Percentiles rank a stretch among this genome's conserved stretches.
Conservation (phyloP, 83 land plant species). For the Picea abies region DNA sequence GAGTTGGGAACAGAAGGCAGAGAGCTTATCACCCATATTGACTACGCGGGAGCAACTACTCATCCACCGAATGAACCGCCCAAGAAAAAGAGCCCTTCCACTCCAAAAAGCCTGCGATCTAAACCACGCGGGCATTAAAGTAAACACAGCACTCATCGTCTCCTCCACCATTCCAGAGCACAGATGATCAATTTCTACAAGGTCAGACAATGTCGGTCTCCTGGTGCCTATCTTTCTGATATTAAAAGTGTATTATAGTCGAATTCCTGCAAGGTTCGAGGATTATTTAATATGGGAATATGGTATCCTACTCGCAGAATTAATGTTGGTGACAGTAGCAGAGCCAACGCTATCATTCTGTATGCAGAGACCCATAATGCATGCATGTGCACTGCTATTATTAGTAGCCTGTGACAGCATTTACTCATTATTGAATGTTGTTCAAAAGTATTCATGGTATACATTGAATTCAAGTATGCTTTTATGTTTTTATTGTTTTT, state of each 20-base stretch:
- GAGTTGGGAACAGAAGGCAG: background rate
- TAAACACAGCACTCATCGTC: background rate
- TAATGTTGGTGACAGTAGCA: background rate
- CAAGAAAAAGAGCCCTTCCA: background rate
- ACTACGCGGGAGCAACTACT: constrained; percentile 13
- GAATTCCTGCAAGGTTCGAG: background rate
- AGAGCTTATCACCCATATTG: background rate
- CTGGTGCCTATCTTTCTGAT: background rate
- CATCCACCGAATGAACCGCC: constrained; percentile 14
- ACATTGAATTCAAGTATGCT: too few species aligned
- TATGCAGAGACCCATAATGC: background rate
- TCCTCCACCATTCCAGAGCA: background rate
- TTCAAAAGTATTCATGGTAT: too few species aligned
- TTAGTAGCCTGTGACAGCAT: background rate
- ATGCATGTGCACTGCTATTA: background rate
- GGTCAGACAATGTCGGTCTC: background rate
- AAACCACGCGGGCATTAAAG: constrained; percentile 8
- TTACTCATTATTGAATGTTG: background rate
- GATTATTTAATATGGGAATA: background rate
- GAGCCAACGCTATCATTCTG: background rate
- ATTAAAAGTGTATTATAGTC: background rate
- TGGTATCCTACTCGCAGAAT: constrained; percentile 1
- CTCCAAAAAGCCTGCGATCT: background rate
- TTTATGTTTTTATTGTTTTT: too few species aligned
- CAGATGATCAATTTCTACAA: background rate